Evolutionary conservation across 345 rosid genomes (phyloP), one percentile per base, ranked within the genome.

Genomic region (Citrus inodora): DNA sequence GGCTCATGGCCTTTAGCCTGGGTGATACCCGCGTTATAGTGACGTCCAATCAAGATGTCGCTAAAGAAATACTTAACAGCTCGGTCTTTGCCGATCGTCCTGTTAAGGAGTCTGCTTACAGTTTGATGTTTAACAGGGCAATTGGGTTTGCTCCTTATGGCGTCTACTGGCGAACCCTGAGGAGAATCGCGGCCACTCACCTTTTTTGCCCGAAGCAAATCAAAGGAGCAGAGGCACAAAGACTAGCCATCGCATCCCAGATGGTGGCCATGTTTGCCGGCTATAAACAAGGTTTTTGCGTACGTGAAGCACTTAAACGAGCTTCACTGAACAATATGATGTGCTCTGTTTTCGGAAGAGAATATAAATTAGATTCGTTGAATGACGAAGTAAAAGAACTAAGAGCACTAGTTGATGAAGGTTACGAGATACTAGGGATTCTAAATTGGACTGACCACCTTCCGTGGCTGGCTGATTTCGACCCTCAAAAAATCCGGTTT

Each of bases 131-230:
- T 82, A 84, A 87, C 35, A 70, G 97, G 80, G 92, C 97, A 3
- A 92, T 92, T 25, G 97, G 97, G 51, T 92, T 92, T 67, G 97
- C 97, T 22, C 89, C 93, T 73, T 88, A 92, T 6, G 93, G 93
- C 35, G 86, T 86, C 64, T 91, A 92, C 86, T 92, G 97, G 97
- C 85, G 94, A 81, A 88, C 92, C 13, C 86, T 91, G 0, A 84
- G 95, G 21, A 82, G 89, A 30, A 91, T 92, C 38, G 93, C 93
- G 0, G 76, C 93, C 7, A 82, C 83, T 22, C 95, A 92, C 78
- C 87, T 92, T 55, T 92, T 92, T 66, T 85, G 86, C 30, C 90
- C 95, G 0, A 89, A 87, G 35, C 90, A 92, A 83, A 85, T 92
- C 82, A 87, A 68, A 83, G 76, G 82, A 19, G 79, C 90, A 0